Percentiles rank a stretch among this genome's conserved stretches.
Evolutionary conservation across 257 asterid species (phyloP).

Genomic region (Nicotiana obtusifolia): DNA sequence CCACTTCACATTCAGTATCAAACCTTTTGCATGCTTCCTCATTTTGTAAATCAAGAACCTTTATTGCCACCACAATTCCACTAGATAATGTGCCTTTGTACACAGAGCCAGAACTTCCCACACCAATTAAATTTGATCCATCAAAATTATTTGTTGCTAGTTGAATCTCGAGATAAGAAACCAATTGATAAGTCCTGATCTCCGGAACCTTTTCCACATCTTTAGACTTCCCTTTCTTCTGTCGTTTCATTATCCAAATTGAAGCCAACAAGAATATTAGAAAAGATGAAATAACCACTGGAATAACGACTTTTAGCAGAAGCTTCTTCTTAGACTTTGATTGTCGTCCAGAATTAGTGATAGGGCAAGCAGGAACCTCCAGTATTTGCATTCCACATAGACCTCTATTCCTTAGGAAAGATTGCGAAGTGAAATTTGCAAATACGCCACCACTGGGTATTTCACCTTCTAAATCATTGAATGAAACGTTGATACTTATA

Average conservation of each 20-base stretch:
- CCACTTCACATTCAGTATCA: slow-evolving; percentile 26
- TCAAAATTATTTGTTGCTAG: slow-evolving; percentile 28
- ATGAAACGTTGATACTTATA: slow-evolving; percentile 18
- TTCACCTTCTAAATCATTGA: slow-evolving; percentile 28
- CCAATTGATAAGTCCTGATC: not conserved
- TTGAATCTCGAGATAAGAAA: slow-evolving; percentile 21
- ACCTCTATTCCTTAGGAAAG: slow-evolving; percentile 20
- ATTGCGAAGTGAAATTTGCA: slow-evolving; percentile 23
- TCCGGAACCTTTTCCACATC: slow-evolving; percentile 12
- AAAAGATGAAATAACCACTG: slow-evolving; percentile 11
- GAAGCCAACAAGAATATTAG: slow-evolving; percentile 1
- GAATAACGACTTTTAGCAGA: slow-evolving; percentile 7
- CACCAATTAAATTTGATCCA: slow-evolving; percentile 24
- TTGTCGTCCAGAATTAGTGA: not conserved
- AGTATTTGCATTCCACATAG: slow-evolving; percentile 19
- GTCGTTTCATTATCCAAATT: slow-evolving; percentile 13
- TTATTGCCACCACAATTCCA: slow-evolving; percentile 18
- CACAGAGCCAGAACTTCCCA: slow-evolving; percentile 28
- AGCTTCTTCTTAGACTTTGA: not conserved
- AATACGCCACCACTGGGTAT: slow-evolving; percentile 35
- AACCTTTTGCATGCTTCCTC: slow-evolving; percentile 22
- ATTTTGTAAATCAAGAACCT: slow-evolving; percentile 20
- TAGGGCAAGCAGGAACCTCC: slow-evolving; percentile 8
- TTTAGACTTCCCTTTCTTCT: not conserved
- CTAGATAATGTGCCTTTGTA: slow-evolving; percentile 18